phyloP scores from a whole-genome alignment of 1,284 basidiomycete genomes.

The Sporisorium exsertum region DNA sequence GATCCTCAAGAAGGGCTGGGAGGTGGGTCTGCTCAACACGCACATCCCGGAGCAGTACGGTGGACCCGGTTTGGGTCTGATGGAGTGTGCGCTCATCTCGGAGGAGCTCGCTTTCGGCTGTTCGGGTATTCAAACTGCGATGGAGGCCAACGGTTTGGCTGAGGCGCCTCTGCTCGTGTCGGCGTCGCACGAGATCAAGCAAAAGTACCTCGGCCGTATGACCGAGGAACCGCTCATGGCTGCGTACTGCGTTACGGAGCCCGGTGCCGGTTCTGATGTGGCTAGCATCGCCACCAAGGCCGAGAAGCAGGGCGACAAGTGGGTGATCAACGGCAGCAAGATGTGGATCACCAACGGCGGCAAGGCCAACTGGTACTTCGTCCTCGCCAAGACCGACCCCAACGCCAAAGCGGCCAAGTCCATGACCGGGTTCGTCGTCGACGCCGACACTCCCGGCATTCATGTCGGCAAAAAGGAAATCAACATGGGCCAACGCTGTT shows the following conservation, averaged over 20 bases:
- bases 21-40: slow-evolving; percentile 64
- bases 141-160: slow-evolving; percentile 73
- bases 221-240: slow-evolving; percentile 74
- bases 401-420: slow-evolving; percentile 71
- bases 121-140: slow-evolving; percentile 73
- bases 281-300: slow-evolving; percentile 70
- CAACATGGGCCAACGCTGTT: slow-evolving; percentile 75
- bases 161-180: slow-evolving; percentile 73
- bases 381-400: slow-evolving; percentile 73
- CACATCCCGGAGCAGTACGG: slow-evolving; percentile 72
- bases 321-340: slow-evolving; percentile 72
- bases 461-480: slow-evolving; percentile 72
- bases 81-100: slow-evolving; percentile 73
- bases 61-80: slow-evolving; percentile 72
- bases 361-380: slow-evolving; percentile 74
- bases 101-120: slow-evolving; percentile 73
- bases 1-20: slow-evolving; percentile 72
- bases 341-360: slow-evolving; percentile 73
- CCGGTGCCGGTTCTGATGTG: slow-evolving; percentile 74
- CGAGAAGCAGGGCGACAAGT: slow-evolving; percentile 73
- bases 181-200: slow-evolving; percentile 72
- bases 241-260: slow-evolving; percentile 74
- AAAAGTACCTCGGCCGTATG: slow-evolving; percentile 74
- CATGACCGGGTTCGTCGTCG: slow-evolving; percentile 74
- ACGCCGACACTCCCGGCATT: slow-evolving; percentile 73